Conservation (phyloP, 768 basidiomycete genomes). For the Leccinum uliginosum region DNA sequence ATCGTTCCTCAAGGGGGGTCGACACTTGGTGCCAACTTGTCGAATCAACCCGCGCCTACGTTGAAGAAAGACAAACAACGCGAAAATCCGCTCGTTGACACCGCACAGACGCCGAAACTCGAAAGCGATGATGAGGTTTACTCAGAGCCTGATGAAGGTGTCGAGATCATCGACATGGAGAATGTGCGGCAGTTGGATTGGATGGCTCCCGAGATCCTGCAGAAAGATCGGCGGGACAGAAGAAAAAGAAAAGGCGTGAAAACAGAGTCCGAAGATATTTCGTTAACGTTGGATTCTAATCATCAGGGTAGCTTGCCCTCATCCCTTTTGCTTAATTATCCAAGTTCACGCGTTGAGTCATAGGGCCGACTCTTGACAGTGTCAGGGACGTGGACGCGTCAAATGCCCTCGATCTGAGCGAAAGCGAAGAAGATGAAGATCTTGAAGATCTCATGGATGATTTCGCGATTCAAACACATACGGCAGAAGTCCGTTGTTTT, state of each 20-base stretch:
- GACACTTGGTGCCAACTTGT: constrained; percentile 46
- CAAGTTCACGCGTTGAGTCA: neutral
- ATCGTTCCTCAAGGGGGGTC: constrained; percentile 38
- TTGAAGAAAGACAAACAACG: constrained; percentile 43
- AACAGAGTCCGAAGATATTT: constrained; percentile 44
- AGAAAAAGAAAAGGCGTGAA: constrained; percentile 33
- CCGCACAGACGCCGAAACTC: constrained; percentile 24
- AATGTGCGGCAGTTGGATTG: constrained; percentile 75
- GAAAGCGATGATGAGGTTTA: constrained; percentile 64
- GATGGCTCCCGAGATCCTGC: constrained; percentile 80
- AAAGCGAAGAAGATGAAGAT: constrained; percentile 76
- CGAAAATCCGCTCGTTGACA: constrained; percentile 23
- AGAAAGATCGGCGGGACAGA: constrained; percentile 41
- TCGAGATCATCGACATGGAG: constrained; percentile 83
- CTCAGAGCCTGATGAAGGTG: constrained; percentile 84
- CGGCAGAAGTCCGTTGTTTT: constrained; percentile 35
- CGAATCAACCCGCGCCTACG: constrained; percentile 46
- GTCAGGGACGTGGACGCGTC: constrained; percentile 40
- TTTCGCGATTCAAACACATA: constrained; percentile 45
- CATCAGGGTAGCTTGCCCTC: constrained; percentile 30
- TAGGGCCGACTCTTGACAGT: constrained; percentile 4
- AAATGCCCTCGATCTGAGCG: constrained; percentile 66
- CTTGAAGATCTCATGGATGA: constrained; percentile 74
- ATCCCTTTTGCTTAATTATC: neutral
- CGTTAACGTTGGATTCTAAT: constrained; percentile 22